Percentiles rank a stretch among this genome's conserved stretches.
These are phyloP conservation scores for Alternaria novae-zelandiae DNA, from an alignment of 2,329 filamentous ascomycete species.

Conservation along the genomic window DNA sequence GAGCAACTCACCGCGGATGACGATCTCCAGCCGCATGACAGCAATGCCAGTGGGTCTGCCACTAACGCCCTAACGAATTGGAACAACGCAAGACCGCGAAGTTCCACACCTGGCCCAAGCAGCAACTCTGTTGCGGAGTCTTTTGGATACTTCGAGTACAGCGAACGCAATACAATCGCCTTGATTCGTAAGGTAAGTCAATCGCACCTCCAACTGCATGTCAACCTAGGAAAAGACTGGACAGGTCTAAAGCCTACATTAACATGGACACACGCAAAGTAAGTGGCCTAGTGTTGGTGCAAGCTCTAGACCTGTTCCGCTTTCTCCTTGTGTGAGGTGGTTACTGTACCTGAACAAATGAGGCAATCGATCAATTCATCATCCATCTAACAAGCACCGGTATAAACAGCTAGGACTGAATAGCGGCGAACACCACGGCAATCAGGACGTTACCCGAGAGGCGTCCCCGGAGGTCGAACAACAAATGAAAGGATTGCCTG, in stretches of 20 bases:
- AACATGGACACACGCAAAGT: neutral
- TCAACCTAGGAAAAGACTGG: neutral
- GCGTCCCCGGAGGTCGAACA: neutral
- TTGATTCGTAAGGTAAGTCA: neutral
- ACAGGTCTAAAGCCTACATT: neutral
- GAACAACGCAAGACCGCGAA: neutral
- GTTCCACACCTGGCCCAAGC: neutral
- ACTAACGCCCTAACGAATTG: neutral
- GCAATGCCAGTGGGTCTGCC: neutral
- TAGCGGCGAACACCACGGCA: neutral
- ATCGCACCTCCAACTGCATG: neutral
- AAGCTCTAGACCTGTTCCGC: neutral
- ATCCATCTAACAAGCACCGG: neutral
- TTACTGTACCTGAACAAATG: neutral
- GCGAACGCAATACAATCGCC: neutral
- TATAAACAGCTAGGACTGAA: neutral
- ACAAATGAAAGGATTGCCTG: neutral
- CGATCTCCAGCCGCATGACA: neutral
- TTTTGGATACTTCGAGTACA: neutral
- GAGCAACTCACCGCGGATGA: neutral
- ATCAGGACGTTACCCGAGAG: neutral
- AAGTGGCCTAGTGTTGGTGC: neutral
- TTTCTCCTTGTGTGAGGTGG: neutral
- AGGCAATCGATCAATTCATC: neutral
- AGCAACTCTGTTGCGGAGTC: neutral